phyloP scores from a whole-genome alignment of 2,329 filamentous ascomycete species.

The Colletotrichum godetiae region DNA sequence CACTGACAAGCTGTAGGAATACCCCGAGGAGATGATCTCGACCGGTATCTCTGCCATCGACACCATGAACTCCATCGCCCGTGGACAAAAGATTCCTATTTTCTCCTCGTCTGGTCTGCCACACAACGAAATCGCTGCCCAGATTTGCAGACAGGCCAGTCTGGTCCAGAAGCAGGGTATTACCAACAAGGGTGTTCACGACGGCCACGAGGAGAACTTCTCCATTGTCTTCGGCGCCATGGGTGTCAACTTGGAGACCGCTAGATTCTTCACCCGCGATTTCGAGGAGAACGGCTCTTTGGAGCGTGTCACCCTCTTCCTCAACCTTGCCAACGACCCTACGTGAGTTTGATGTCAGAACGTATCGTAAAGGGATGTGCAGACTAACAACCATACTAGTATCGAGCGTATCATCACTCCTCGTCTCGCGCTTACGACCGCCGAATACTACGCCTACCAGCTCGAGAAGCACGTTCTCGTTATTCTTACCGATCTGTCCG shows the following conservation, averaged over 20 bases:
- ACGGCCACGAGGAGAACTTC: constrained; percentile 99
- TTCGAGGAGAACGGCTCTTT: constrained; percentile 99
- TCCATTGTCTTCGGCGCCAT: constrained; percentile 99
- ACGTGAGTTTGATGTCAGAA: constrained; percentile 71
- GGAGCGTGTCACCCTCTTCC: constrained; percentile 96
- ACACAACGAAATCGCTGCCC: constrained; percentile 98
- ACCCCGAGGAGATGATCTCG: constrained; percentile 99
- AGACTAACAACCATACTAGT: constrained; percentile 55
- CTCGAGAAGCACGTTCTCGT: constrained; percentile 99
- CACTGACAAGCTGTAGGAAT: constrained; percentile 71
- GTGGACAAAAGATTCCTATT: constrained; percentile 99
- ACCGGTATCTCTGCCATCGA: constrained; percentile 99
- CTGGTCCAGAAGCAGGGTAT: constrained; percentile 83
- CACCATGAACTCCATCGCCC: constrained; percentile 97
- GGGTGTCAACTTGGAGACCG: constrained; percentile 99
- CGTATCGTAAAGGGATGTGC: not conserved
- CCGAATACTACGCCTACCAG: constrained; percentile 99
- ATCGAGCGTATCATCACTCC: constrained; percentile 99
- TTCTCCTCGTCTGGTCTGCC: constrained; percentile 98
- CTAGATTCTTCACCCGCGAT: constrained; percentile 97
- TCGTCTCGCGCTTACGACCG: constrained; percentile 96
- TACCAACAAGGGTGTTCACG: constrained; percentile 94
- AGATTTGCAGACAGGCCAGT: constrained; percentile 97
- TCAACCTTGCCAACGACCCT: constrained; percentile 98
- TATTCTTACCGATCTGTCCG: constrained; percentile 96